phyloP scores from a whole-genome alignment of 305 asterid genomes.

The Fraxinus nigra region DNA sequence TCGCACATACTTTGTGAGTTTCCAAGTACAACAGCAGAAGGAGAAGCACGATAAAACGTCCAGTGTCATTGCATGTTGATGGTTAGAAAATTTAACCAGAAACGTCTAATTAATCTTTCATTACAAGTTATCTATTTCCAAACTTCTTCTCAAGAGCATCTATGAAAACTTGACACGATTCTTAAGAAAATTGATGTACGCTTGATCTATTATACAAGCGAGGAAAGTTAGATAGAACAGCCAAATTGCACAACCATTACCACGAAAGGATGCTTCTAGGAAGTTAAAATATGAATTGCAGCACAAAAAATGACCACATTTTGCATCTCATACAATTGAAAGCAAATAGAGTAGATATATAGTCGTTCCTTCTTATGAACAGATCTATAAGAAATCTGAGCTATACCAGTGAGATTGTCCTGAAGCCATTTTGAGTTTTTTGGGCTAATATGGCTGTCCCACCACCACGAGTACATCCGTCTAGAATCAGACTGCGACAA shows the following conservation, averaged over 20 bases:
- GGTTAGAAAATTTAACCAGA: neutral
- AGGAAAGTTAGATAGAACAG: neutral
- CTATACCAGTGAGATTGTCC: slow-evolving; percentile 95
- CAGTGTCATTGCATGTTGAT: neutral
- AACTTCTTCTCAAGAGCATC: neutral
- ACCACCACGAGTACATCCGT: slow-evolving; percentile 99
- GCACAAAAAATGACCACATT: slow-evolving; percentile 4
- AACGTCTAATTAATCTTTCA: neutral
- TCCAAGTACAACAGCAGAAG: neutral
- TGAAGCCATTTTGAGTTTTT: slow-evolving; percentile 98
- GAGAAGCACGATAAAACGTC: neutral
- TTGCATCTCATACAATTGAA: neutral
- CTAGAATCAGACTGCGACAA: slow-evolving; percentile 62
- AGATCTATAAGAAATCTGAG: slow-evolving; percentile 13
- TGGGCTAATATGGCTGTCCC: slow-evolving; percentile 99
- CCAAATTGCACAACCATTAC: neutral
- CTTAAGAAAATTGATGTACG: neutral
- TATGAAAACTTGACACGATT: neutral
- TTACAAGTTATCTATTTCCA: neutral
- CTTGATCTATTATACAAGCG: neutral
- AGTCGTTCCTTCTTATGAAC: neutral
- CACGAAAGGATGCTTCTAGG: neutral
- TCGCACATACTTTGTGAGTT: neutral
- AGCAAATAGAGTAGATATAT: neutral
- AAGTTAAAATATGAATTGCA: neutral